Base-by-base conservation (phyloP, 805 yeast genomes). In the Kuraishia ogatae region DNA sequence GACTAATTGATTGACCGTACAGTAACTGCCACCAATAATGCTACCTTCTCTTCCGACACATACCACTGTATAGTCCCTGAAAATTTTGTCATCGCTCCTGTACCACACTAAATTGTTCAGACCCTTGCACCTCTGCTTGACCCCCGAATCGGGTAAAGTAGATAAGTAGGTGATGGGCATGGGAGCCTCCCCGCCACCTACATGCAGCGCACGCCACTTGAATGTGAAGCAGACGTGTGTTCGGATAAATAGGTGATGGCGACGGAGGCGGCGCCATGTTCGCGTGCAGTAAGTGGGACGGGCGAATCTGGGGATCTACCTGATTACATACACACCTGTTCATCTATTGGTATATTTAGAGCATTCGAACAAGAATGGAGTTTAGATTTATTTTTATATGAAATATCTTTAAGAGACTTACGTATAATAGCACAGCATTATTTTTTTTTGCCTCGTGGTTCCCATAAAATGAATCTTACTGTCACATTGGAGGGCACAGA, bases 401-500 rank as follows among this genome's bases (percentile, higher is more conserved):
- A n/a, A n/a, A n/a, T n/a, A n/a, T n/a, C n/a, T n/a, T n/a, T n/a
- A n/a, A n/a, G n/a, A n/a, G n/a, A n/a, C n/a, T n/a, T n/a, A n/a
- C n/a, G n/a, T n/a, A n/a, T n/a, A n/a, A n/a, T n/a, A n/a, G n/a
- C n/a, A n/a, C n/a, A n/a, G n/a, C 29, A 26, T 26, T 26, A 10
- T 6, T 26, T 26, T 26, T 26, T 6, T 43, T 43, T 21, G 22
- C 20, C 43, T 35, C 43, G 13, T 35, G 13, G 43, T 35, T 23
- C 24, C 19, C 21, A 22, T 17, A 10, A 26, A 26, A 83, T 83
- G 87, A 71, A 78, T 43, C 57, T 84, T 2, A 78, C 83, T 0
- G 71, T 84, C 29, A 76, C 83, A 0, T 71, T 79, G 51, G 80
- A 74, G 47, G 64, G 69, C 19, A 69, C 74, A n/a, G 87, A 80